These are phyloP conservation scores for Globisporangium mamillatum DNA, from an alignment of 352 stramenopile genomes.

Conservation along the genomic window DNA sequence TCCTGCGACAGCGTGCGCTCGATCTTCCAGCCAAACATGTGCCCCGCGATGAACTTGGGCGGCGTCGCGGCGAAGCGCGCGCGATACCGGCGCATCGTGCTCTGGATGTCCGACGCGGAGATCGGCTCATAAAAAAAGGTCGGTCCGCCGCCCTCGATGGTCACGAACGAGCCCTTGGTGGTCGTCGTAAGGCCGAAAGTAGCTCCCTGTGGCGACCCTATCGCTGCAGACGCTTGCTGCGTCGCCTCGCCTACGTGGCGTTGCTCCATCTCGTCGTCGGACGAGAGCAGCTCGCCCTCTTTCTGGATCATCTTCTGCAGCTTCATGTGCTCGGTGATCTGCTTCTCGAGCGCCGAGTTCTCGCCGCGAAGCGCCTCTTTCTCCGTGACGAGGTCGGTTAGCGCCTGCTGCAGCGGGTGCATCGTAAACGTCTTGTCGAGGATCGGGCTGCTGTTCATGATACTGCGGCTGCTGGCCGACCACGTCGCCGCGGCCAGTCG, in stretches of 20 bases:
- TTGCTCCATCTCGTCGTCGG: constrained; percentile 7
- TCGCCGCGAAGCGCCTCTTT: constrained; percentile 21
- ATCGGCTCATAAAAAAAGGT: constrained; percentile 40
- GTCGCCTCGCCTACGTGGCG: background rate
- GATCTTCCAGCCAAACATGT: constrained; percentile 35
- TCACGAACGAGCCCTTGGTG: constrained; percentile 8
- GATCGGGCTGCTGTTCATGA: background rate
- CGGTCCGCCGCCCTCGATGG: constrained; percentile 19
- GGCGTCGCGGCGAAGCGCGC: constrained; percentile 23
- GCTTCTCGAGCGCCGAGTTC: constrained; percentile 11
- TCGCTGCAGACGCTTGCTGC: background rate
- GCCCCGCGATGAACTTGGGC: constrained; percentile 3
- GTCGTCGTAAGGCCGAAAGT: background rate
- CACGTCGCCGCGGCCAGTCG: constrained; percentile 3
- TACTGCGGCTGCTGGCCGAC: background rate
- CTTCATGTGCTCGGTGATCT: constrained; percentile 14
- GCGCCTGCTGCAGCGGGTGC: constrained; percentile 16
- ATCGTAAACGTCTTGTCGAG: constrained; percentile 11
- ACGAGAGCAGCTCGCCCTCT: constrained; percentile 13
- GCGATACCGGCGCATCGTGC: constrained; percentile 25
- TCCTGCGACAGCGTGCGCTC: constrained; percentile 22
- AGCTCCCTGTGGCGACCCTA: background rate
- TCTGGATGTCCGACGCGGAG: constrained; percentile 25
- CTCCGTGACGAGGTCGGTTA: constrained; percentile 32
- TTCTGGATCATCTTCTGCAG: constrained; percentile 18